phyloP scores from a whole-genome alignment of 2,329 filamentous ascomycete species.

The Pseudopithomyces chartarum region DNA sequence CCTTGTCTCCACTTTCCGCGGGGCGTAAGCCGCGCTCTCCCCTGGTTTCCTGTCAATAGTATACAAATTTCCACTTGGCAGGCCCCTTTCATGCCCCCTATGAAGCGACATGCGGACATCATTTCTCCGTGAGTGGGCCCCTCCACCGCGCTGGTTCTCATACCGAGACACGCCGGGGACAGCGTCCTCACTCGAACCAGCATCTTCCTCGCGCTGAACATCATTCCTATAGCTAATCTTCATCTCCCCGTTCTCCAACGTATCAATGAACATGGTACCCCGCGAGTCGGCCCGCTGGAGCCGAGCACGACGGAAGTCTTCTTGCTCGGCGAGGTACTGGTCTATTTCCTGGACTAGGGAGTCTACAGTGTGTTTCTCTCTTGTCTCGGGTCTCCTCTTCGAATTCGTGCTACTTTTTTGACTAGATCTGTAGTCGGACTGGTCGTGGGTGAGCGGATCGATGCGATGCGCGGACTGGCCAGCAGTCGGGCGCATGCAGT shows the following conservation, averaged over 20 bases:
- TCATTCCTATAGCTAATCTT: slow-evolving; percentile 11
- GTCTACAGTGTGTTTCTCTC: slow-evolving; percentile 4
- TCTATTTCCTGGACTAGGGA: slow-evolving; percentile 25
- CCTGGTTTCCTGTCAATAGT: neutral
- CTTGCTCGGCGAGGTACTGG: slow-evolving; percentile 20
- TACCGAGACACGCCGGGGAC: too few relatives aligned
- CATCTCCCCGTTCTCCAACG: slow-evolving; percentile 6
- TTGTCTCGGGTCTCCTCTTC: neutral
- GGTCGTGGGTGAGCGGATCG: neutral
- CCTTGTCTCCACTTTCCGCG: neutral
- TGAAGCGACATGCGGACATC: neutral
- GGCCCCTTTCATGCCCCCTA: neutral
- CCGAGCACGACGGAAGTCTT: neutral
- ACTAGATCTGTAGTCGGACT: neutral
- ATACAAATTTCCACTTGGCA: neutral
- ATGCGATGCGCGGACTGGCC: neutral
- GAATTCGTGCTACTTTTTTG: neutral
- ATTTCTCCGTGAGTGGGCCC: too few relatives aligned
- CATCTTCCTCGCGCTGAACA: neutral
- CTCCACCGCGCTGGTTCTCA: too few relatives aligned
- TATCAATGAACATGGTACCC: slow-evolving; percentile 22
- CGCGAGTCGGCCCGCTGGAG: neutral
- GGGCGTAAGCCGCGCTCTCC: neutral
- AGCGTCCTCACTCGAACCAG: too few relatives aligned
- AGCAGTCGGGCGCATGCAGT: neutral